Evolutionary conservation across 192 early-diverging fungal genomes (phyloP), one percentile per base, ranked within the genome.

Genomic region (Entomortierella beljakovae): DNA sequence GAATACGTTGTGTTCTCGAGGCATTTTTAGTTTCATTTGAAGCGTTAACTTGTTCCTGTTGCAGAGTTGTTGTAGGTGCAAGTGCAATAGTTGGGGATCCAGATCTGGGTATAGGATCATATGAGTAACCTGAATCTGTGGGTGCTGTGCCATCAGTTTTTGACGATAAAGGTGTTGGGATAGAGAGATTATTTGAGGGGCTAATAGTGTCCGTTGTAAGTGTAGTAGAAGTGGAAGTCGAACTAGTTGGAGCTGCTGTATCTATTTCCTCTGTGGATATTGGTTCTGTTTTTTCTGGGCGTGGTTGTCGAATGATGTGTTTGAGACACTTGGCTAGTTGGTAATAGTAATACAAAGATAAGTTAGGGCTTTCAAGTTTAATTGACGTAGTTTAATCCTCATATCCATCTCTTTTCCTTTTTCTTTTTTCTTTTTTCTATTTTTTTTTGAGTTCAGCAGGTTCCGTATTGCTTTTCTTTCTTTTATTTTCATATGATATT

Each of bases 261-360:
- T 53, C 67, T 31, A 54, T 55, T 0, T 79, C 37, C 23, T 61
- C 66, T 7, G 2, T 32, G 20, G 22, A 20, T 1, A 25, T 13
- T 22, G 20, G 22, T 20, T 65, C 71, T 15, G 13, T n/a, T 46
- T 31, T 52, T 52, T 75, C 64, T 59, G 74, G 77, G 48, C 84
- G 50, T 25, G 81, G 72, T 55, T 80, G 81, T 28, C 80, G 72
- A 38, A 84, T 79, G 25, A 55, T 64, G 34, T 79, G 80, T 51
- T 84, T 84, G n/a, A 84, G 22, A 22, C 70, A 70, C 20, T 84
- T 77, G 37, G 83, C 83, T 68, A 81, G 37, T 37, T 10, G n/a
- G n/a, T n/a, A n/a, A n/a, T n/a, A n/a, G n/a, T n/a, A n/a, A n/a
- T n/a, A n/a, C n/a, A n/a, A n/a, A n/a, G n/a, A n/a, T n/a, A n/a